Evolutionary conservation across 2,329 filamentous ascomycete species (phyloP).

Genomic region (Monosporascus ibericus): DNA sequence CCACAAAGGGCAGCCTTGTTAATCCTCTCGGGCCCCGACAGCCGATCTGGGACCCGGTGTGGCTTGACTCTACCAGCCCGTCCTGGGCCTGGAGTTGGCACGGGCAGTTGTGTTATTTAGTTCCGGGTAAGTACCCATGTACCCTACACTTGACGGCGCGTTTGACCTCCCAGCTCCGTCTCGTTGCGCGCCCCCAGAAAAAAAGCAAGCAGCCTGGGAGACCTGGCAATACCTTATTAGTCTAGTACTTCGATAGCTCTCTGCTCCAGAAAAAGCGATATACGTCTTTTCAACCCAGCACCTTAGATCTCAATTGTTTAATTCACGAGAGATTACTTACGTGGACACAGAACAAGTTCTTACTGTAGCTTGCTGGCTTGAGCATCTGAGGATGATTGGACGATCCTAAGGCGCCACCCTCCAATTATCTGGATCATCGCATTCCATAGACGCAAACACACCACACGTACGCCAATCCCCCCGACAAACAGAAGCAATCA

Average conservation of each 20-base stretch:
- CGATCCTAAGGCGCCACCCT: constrained; percentile 2
- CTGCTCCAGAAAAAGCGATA: too few relatives aligned
- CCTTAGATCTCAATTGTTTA: background rate
- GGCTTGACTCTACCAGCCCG: background rate
- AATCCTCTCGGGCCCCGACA: background rate
- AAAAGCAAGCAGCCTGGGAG: too few relatives aligned
- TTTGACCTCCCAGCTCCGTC: too few relatives aligned
- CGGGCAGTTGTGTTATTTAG: too few relatives aligned
- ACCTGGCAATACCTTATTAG: too few relatives aligned
- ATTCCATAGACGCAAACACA: constrained; percentile 13
- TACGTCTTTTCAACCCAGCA: background rate
- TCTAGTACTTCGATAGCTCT: too few relatives aligned
- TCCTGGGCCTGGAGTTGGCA: too few relatives aligned
- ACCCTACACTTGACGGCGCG: too few relatives aligned
- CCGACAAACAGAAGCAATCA: constrained; percentile 11
- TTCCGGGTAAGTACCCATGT: too few relatives aligned
- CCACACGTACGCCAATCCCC: background rate
- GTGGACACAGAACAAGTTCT: background rate
- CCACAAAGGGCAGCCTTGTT: too few relatives aligned
- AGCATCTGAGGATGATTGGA: constrained; percentile 12
- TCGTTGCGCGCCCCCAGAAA: too few relatives aligned
- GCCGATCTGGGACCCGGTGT: background rate
- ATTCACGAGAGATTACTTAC: background rate
- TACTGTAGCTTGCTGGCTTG: background rate
- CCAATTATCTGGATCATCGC: constrained; percentile 11